Conservation (phyloP, 805 yeast genomes). For the Metschnikowia orientalis region DNA sequence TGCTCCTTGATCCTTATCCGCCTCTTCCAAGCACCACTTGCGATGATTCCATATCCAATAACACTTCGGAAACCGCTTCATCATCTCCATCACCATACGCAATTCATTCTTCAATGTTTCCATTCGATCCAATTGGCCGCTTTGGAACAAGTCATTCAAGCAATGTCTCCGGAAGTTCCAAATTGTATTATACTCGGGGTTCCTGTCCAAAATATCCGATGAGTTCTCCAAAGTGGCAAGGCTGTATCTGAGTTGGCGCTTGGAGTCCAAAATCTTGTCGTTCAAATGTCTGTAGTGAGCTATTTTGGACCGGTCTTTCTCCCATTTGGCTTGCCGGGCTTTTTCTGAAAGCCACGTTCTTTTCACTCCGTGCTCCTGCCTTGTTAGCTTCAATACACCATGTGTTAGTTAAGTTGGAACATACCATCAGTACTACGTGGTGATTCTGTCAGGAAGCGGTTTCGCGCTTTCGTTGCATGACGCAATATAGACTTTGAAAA, state of each 20-base stretch:
- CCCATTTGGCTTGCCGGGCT: constrained; percentile 46
- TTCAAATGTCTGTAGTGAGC: constrained; percentile 47
- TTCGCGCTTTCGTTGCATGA: too few relatives aligned
- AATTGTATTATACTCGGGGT: constrained; percentile 83
- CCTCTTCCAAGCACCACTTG: constrained; percentile 60
- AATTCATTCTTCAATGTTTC: constrained; percentile 52
- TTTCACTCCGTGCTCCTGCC: constrained; percentile 75
- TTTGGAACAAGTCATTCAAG: constrained; percentile 32
- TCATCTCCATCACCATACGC: constrained; percentile 49
- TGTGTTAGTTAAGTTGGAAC: too few relatives aligned
- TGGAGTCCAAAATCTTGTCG: constrained; percentile 35
- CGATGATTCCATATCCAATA: constrained; percentile 98
- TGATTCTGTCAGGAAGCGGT: too few relatives aligned
- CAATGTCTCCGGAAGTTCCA: constrained; percentile 90
- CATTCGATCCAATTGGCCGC: constrained; percentile 6
- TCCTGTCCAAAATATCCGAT: constrained; percentile 51
- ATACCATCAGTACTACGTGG: too few relatives aligned
- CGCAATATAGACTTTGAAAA: too few relatives aligned
- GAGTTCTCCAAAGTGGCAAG: constrained; percentile 48
- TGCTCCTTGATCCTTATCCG: constrained; percentile 44
- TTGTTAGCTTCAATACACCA: too few relatives aligned
- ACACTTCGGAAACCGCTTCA: constrained; percentile 75
- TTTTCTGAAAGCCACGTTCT: constrained; percentile 55
- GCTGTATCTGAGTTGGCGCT: constrained; percentile 17
- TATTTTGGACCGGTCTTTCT: constrained; percentile 60